These are phyloP conservation scores for Trichosanthes cucumerina DNA, from an alignment of 306 rosid genomes.

Conservation along the genomic window DNA sequence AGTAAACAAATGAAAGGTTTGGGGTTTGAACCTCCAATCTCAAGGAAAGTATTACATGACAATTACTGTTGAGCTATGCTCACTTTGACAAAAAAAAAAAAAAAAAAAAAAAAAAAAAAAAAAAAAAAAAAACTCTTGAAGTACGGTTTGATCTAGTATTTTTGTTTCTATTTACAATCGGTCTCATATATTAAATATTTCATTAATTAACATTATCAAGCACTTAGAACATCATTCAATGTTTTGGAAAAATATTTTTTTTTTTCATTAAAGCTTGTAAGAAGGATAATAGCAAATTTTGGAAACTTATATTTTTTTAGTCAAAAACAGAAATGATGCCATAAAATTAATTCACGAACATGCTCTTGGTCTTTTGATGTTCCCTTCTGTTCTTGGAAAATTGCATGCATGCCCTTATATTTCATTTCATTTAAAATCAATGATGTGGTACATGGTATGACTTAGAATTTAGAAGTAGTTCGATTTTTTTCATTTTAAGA, in stretches of 20 bases:
- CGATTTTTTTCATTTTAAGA: not conserved
- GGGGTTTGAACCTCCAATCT: too few relatives aligned
- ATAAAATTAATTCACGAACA: not conserved
- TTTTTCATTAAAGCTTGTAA: not conserved
- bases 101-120: too few relatives aligned
- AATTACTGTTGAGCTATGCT: too few relatives aligned
- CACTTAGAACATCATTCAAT: not conserved
- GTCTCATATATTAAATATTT: not conserved
- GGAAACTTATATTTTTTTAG: not conserved
- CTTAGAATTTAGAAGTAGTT: not conserved
- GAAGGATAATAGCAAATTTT: not conserved
- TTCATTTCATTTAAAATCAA: not conserved
- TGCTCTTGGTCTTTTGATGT: not conserved
- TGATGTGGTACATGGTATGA: not conserved
- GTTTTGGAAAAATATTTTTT: not conserved
- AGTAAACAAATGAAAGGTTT: too few relatives aligned
- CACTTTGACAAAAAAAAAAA: too few relatives aligned
- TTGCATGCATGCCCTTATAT: not conserved
- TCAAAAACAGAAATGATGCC: not conserved
- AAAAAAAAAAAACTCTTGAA: too few relatives aligned
- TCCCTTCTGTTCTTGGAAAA: not conserved
- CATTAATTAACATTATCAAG: not conserved
- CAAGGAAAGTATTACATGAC: too few relatives aligned
- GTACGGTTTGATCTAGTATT: not conserved
- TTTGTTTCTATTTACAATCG: not conserved